These are phyloP conservation scores for Wickerhamomyces chambardii DNA, from an alignment of 805 yeast genomes.

Conservation along the genomic window DNA sequence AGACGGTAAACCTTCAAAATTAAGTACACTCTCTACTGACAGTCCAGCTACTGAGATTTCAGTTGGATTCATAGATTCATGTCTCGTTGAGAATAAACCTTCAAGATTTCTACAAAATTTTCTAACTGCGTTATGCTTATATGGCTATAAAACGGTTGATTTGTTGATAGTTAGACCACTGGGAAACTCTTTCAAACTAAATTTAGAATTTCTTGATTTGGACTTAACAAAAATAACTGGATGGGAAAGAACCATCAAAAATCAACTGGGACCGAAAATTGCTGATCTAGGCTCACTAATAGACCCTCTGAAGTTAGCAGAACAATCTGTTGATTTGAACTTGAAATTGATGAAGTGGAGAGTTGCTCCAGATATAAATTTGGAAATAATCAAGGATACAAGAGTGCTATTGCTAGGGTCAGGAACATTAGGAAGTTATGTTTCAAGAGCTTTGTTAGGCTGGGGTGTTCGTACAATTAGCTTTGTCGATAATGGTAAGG, in stretches of 20 bases:
- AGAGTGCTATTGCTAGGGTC: slow-evolving; percentile 83
- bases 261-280: slow-evolving; percentile 70
- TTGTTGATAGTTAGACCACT: slow-evolving; percentile 30
- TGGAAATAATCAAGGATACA: slow-evolving; percentile 51
- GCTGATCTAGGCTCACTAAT: slow-evolving; percentile 78
- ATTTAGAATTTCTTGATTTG: slow-evolving; percentile 8
- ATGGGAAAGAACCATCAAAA: slow-evolving; percentile 80
- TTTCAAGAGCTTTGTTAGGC: slow-evolving; percentile 76
- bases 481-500: slow-evolving; percentile 82
- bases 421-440: slow-evolving; percentile 93
- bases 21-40: slow-evolving; percentile 12
- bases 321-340: slow-evolving; percentile 89
- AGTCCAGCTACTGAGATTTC: slow-evolving; percentile 3
- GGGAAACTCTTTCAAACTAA: slow-evolving; percentile 20
- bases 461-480: slow-evolving; percentile 92
- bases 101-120: slow-evolving; percentile 53
- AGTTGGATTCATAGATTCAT: slow-evolving; percentile 31
- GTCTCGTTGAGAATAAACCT: slow-evolving; percentile 26
- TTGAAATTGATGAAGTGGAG: slow-evolving; percentile 96
- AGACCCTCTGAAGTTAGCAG: slow-evolving; percentile 75
- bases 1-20: slow-evolving; percentile 7
- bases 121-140: slow-evolving; percentile 33
- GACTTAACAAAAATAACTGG: slow-evolving; percentile 45
- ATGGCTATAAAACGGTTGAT: slow-evolving; percentile 24
- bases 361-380: slow-evolving; percentile 71